Evolutionary conservation across 345 rosid species (phyloP), one percentile per base, ranked within the genome.

Genomic region (Dipteronia sinensis): DNA sequence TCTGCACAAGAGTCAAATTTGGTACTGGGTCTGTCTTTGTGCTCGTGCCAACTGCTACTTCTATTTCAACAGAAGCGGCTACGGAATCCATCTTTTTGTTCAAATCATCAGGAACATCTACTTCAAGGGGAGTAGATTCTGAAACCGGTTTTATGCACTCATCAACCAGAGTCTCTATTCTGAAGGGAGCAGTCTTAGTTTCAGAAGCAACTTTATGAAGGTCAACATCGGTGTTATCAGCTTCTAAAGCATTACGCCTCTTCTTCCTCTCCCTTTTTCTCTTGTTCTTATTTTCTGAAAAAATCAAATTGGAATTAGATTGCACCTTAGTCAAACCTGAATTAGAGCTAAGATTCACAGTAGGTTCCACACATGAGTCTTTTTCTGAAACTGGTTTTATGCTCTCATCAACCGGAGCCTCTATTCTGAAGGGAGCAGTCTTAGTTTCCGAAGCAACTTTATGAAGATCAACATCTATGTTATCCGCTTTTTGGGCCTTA

Each of bases 271-370:
- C 11, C 46, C 15, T 78, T 62, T 58, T 82, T 22, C 46, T 78
- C 64, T 71, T 75, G 63, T 1, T 77, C 53, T 74, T 82, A 10
- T 38, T 59, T 51, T 72, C n/a, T 9, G 80, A 67, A 69, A 62
- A 20, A 73, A 12, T 66, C 38, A 42, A 17, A 53, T 72, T 71
- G 38, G 76, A 69, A 51, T 72, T 67, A 15, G 65, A 56, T 29
- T 58, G 66, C 42, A 71, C 27, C 51, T 69, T 67, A 47, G 25
- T 44, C 17, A 31, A 10, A 64, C 27, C 74, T 29, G 65, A 65
- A 27, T 34, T 71, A 8, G 31, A 16, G 61, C 69, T 38, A 61
- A 9, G 4, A 10, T 23, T 82, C 16, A 55, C 61, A 11, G 42
- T 19, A 71, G 74, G 23, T 22, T 77, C 72, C 11, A 62, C 22